Evolutionary conservation across 306 rosid species (phyloP).

Genomic region (Castanea mollissima): DNA sequence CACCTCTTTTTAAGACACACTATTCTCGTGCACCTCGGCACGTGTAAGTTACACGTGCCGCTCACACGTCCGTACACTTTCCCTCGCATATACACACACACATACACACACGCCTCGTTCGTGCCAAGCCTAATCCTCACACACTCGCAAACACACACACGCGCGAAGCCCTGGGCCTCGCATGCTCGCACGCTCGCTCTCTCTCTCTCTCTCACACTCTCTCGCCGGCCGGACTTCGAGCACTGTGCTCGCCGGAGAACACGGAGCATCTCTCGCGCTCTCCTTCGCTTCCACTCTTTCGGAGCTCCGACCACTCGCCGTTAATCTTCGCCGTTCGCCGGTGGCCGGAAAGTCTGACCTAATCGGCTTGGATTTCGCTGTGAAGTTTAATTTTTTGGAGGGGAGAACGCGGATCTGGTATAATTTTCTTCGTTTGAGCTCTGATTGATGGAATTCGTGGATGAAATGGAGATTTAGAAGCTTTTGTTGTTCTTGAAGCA

Average conservation of each 20-base stretch:
- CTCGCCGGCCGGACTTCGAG: conserved; percentile 37
- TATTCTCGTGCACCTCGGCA: conserved; percentile 14
- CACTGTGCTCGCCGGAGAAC: conserved; percentile 25
- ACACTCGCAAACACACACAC: conserved; percentile 52
- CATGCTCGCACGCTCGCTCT: conserved; percentile 61
- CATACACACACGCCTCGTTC: conserved; percentile 51
- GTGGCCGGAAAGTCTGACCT: conserved; percentile 35
- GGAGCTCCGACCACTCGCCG: neutral
- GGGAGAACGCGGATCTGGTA: conserved; percentile 27
- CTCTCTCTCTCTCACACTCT: neutral
- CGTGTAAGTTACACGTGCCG: neutral
- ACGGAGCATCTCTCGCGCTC: neutral
- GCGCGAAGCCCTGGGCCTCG: conserved; percentile 47
- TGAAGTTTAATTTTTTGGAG: conserved; percentile 16
- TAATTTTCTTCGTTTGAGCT: neutral
- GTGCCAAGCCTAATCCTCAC: conserved; percentile 46
- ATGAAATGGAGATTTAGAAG: neutral
- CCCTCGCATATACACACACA: conserved; percentile 19
- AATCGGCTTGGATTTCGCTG: neutral
- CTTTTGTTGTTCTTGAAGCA: neutral
- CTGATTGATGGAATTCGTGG: conserved; percentile 21
- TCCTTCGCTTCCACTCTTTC: neutral
- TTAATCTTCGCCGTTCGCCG: conserved; percentile 23
- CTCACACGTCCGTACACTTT: neutral
- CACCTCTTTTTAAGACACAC: neutral